Base-by-base conservation (phyloP, 2,329 filamentous ascomycete species). In the Huntiella savannae region DNA sequence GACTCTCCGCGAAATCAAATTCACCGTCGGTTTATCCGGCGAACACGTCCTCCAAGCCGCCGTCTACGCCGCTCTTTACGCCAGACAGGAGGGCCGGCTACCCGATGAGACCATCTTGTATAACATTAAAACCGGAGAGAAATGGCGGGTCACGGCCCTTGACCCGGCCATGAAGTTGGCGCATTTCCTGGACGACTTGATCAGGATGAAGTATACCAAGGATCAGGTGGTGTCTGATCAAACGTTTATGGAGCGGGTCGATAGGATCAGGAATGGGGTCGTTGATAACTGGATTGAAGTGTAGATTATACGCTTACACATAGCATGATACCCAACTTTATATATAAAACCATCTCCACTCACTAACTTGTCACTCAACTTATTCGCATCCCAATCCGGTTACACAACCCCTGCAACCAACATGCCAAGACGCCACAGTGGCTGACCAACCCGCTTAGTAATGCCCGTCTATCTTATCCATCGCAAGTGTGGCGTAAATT, bases 1-100 rank as follows among this genome's bases (percentile, higher is more conserved):
- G 12, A 38, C 49, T 10, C 42, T 59, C 17, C 58, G 56, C 56
- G 57, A 59, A 50, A 54, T 59, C 41, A 59, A 59, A 34, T 59
- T 59, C 47, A 55, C 57, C 4, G 50, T 51, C 3, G 11, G 52
- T 5, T 52, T 59, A 10, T 49, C 53, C 10, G 50, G 53, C 7
- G 51, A 56, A 36, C 53, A 59, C 12, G 42, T 55, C 11, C 37
- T 59, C 8, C 57, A 59, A 34, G 51, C 51, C 8, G 55, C 53
- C 15, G 43, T 49, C 5, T 59, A 59, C 50, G 54, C 53, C 32
- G 56, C 57, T 41, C 42, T 58, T 4, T 47, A 48, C 28, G 45
- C 49, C 3, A 33, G 36, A 4, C 2, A 39, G 33, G 43, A 47
- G 4, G 4, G 52, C 28, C 56, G 52, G 12, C 46, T 49, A 8